Base-by-base conservation (phyloP, 2,329 filamentous ascomycete genomes). In the Catunica adiposa region DNA sequence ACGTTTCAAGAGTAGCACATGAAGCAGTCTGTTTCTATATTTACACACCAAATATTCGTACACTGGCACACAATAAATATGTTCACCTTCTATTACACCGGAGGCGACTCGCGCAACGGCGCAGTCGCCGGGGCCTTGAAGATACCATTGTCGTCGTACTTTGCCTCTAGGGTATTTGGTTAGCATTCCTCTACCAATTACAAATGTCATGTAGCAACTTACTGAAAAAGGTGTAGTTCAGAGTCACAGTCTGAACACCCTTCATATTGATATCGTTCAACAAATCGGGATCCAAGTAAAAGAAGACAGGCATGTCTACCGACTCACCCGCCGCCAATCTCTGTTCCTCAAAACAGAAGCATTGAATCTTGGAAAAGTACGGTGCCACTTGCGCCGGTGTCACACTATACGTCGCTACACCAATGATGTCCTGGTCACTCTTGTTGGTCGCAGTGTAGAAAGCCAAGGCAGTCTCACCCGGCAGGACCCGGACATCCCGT, bases 321-420 rank as follows among this genome's bases (percentile, higher is more conserved):
- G 89, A 92, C 75, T 98, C 94, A 47, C 90, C 89, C 4, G 89
- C 89, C 66, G 92, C 90, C 61, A 98, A 70, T 59, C 94, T 78
- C 75, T 98, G 92, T 70, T 89, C 90, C 72, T 98, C 92, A 64
- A 98, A 98, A 69, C 92, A 98, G 70, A 98, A 98, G 66, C 92
- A 98, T 70, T 98, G 92, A 48, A 98, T 98, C 77, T 98, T 98
- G 78, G 86, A 94, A 66, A 98, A 98, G 68, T 98, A 98, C 1
- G 88, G 89, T 46, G 92, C 90, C 47, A 94, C 89, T 70, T 98
- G 92, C 2, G 81, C 92, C 0, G 92, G 92, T 2, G 90, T 96
- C 29, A 98, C 94, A 65, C 87, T 94, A 70, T 98, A 98, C 6
- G 92, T 98, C 9, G 92, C 92, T 46, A 98, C 89, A 51, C 92